Conservation (phyloP, 2,329 filamentous ascomycete genomes). For the Penicillium psychrosexuale region DNA sequence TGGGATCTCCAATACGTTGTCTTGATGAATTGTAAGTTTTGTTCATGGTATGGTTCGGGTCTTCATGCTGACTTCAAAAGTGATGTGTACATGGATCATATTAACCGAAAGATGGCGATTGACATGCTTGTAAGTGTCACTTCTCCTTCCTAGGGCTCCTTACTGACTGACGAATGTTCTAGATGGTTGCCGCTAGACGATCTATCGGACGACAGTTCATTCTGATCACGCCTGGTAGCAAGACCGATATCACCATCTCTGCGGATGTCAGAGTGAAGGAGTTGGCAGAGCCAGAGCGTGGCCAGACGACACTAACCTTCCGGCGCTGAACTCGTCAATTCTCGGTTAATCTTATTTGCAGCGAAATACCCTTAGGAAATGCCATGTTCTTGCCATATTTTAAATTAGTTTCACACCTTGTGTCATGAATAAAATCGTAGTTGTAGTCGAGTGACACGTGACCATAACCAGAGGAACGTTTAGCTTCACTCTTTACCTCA, state of each 20-base stretch:
- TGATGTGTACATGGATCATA: slow-evolving; percentile 98
- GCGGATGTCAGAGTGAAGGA: slow-evolving; percentile 46
- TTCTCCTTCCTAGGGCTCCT: neutral
- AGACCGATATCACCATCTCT: slow-evolving; percentile 52
- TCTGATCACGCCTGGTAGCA: slow-evolving; percentile 89
- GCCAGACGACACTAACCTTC: slow-evolving; percentile 42
- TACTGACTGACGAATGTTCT: slow-evolving; percentile 15
- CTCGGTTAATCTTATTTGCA: neutral
- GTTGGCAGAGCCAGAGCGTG: slow-evolving; percentile 46
- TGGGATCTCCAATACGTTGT: slow-evolving; percentile 91
- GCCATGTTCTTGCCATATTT: neutral
- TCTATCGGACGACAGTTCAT: slow-evolving; percentile 93
- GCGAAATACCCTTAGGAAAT: slow-evolving; percentile 7
- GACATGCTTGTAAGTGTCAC: slow-evolving; percentile 75
- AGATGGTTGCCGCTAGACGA: slow-evolving; percentile 79
- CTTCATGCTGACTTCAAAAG: slow-evolving; percentile 33
- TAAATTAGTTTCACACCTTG: neutral
- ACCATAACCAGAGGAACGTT: slow-evolving; percentile 2
- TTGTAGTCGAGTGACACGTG: slow-evolving; percentile 3
- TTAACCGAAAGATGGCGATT: slow-evolving; percentile 90
- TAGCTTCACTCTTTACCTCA: slow-evolving; percentile 9
- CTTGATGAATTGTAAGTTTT: slow-evolving; percentile 77
- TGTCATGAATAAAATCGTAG: too few relatives aligned
- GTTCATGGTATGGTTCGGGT: slow-evolving; percentile 13
- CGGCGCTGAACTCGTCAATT: slow-evolving; percentile 10